phyloP scores from a whole-genome alignment of 169 alveolate genomes.

The Babesia ovata region DNA sequence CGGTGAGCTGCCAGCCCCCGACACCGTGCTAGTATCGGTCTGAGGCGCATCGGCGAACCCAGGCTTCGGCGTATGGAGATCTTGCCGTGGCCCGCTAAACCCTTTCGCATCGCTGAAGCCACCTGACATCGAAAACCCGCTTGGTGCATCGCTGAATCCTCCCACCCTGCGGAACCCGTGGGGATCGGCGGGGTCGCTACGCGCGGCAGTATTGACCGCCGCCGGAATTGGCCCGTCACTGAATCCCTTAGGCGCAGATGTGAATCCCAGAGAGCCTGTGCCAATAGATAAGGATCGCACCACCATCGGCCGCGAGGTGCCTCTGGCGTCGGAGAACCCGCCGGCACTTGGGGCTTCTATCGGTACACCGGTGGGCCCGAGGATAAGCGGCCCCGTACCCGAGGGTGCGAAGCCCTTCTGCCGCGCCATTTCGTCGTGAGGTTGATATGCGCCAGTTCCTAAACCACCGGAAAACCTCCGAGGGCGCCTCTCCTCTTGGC shows the following conservation, averaged over 20 bases:
- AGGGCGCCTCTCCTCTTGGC: background rate
- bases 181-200: background rate
- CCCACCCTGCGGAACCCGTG: constrained; percentile 1
- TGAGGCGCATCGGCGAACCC: constrained; percentile 23
- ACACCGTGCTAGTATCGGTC: background rate
- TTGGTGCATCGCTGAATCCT: constrained; percentile 34
- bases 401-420: constrained; percentile 15
- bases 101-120: constrained; percentile 40
- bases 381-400: constrained; percentile 32
- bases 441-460: background rate
- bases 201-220: background rate
- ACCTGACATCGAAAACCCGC: background rate
- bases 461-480: constrained; percentile 7
- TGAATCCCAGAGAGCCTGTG: background rate
- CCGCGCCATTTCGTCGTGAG: constrained; percentile 8
- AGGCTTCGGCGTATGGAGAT: no score
- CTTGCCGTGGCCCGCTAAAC: background rate
- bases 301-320: background rate
- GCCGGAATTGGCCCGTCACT: constrained; percentile 3
- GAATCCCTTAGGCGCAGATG: constrained; percentile 17
- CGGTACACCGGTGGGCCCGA: constrained; percentile 55
- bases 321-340: background rate
- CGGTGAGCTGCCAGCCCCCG: background rate
- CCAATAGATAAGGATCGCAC: no score
- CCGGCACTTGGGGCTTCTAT: constrained; percentile 1